phyloP scores from a whole-genome alignment of 1,139 yeast genomes.

The Geotrichum phurueaensis region DNA sequence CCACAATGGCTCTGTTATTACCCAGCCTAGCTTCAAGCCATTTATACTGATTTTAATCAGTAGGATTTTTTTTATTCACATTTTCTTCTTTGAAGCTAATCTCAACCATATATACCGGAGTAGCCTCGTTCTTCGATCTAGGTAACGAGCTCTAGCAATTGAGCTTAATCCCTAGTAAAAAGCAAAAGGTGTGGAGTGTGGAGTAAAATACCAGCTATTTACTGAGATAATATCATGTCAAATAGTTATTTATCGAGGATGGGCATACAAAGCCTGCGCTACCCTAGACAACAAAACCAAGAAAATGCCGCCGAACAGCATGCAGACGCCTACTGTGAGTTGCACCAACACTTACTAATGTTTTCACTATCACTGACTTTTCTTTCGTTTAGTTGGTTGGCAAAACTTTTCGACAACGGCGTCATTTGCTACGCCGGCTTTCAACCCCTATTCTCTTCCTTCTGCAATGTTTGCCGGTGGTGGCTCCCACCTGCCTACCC shows the following conservation, averaged over 20 bases:
- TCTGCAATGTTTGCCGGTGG: conserved; percentile 15
- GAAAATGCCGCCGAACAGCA: neutral
- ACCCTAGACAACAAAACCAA: neutral
- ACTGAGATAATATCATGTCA: conserved; percentile 1
- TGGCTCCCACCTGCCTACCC: conserved; percentile 6
- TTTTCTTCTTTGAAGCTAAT: neutral
- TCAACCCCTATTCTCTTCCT: conserved; percentile 10
- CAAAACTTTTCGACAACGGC: neutral
- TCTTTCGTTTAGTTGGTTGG: conserved; percentile 5
- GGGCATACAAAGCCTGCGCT: conserved; percentile 10
- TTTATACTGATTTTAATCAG: neutral
- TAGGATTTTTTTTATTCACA: neutral
- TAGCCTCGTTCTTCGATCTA: neutral
- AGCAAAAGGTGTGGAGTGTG: neutral
- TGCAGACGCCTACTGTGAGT: neutral
- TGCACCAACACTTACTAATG: neutral
- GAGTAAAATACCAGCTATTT: neutral
- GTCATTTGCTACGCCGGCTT: conserved; percentile 8
- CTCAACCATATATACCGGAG: neutral
- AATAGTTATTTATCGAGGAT: conserved; percentile 1
- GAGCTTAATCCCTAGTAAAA: too few species aligned
- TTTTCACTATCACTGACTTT: neutral
- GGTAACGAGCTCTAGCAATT: neutral
- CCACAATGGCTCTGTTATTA: too few species aligned
- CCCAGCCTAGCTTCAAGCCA: too few species aligned